Evolutionary conservation across 306 rosid genomes (phyloP).

Genomic region (Pyrus communis): DNA sequence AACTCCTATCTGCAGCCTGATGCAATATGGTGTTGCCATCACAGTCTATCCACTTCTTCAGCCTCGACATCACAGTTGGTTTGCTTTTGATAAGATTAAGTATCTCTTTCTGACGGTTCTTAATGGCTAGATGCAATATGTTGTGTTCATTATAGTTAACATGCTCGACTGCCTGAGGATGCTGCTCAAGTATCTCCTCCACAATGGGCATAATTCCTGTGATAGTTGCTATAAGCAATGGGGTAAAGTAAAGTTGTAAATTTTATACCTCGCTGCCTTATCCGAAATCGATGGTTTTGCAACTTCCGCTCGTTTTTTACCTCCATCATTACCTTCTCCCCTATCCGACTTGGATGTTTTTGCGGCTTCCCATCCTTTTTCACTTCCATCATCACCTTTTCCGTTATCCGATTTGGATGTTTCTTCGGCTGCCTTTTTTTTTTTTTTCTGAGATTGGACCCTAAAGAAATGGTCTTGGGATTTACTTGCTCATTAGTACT

Average conservation of each 20-base stretch:
- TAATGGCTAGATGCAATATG: constrained; percentile 16
- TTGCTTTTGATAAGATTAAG: neutral
- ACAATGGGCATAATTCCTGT: constrained; percentile 11
- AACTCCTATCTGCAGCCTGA: neutral
- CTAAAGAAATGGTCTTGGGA: neutral
- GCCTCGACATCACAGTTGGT: neutral
- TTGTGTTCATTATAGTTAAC: neutral
- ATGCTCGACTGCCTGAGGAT: constrained; percentile 19
- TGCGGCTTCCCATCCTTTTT: neutral
- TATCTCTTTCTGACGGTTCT: constrained; percentile 5
- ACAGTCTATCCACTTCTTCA: neutral
- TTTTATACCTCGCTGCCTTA: neutral
- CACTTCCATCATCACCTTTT: neutral
- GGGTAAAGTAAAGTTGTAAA: neutral
- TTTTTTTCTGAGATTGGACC: neutral
- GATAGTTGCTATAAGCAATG: constrained; percentile 15
- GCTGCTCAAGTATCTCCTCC: neutral
- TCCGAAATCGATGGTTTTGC: too few species aligned
- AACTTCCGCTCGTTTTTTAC: neutral
- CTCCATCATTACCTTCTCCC: neutral
- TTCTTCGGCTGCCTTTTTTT: neutral
- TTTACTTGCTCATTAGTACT: neutral
- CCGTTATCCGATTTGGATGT: neutral
- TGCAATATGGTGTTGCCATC: constrained; percentile 3
- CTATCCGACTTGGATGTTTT: neutral